phyloP scores from a whole-genome alignment of 179 eudicot genomes.

The Nepenthes alata region DNA sequence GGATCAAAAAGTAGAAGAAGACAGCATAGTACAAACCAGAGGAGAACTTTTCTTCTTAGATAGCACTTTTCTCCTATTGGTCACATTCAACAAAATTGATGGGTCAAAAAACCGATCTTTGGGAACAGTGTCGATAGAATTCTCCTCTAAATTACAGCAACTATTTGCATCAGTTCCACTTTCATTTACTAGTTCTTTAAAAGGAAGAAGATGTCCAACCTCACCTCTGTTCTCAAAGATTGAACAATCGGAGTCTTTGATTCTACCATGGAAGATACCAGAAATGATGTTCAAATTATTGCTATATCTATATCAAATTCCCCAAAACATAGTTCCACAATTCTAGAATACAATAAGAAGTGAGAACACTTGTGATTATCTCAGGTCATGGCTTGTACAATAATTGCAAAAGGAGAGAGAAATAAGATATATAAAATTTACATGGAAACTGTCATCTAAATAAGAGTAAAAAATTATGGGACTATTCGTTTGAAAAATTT shows the following conservation, averaged over 20 bases:
- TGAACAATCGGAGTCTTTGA: constrained; percentile 29
- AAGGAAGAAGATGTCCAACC: constrained; percentile 64
- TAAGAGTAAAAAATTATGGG: no score
- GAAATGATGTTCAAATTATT: not conserved
- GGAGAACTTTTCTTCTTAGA: constrained; percentile 41
- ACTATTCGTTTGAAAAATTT: no score
- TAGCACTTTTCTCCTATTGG: constrained; percentile 62
- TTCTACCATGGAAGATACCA: constrained; percentile 30
- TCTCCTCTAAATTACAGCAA: constrained; percentile 25
- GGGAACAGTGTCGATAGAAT: constrained; percentile 8
- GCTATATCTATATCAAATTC: no score
- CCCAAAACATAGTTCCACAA: no score
- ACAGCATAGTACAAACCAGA: constrained; percentile 26
- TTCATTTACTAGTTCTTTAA: constrained; percentile 62
- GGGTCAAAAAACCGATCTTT: constrained; percentile 60
- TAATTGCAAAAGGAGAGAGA: no score
- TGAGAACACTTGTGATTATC: no score
- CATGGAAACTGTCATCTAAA: no score
- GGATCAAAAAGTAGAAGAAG: not conserved
- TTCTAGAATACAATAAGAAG: no score
- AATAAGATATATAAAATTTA: no score
- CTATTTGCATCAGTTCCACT: constrained; percentile 23
- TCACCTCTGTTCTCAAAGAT: constrained; percentile 25
- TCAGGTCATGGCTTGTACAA: no score
- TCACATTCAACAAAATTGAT: constrained; percentile 60